These are phyloP conservation scores for Zizania latifolia DNA, from an alignment of 176 grass and related monocot genomes.

Conservation along the genomic window DNA sequence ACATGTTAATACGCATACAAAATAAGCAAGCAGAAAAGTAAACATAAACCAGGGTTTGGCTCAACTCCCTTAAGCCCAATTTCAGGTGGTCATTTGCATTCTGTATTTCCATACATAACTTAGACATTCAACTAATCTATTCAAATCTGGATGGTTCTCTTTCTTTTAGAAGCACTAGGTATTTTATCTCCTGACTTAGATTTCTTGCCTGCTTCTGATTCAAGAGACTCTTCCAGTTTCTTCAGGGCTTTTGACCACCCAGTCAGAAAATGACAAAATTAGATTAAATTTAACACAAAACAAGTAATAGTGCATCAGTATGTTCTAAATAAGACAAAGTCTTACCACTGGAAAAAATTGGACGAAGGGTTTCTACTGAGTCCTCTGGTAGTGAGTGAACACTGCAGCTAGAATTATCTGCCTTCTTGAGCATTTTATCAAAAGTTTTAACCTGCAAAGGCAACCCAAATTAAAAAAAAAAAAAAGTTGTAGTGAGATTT, in stretches of 20 bases:
- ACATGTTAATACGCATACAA: no score
- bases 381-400: slow-evolving; percentile 51
- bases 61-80: no score
- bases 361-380: slow-evolving; percentile 54
- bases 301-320: neutral
- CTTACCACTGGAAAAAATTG: slow-evolving; percentile 53
- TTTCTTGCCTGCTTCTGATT: slow-evolving; percentile 58
- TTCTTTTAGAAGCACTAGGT: slow-evolving; percentile 41
- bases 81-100: no score
- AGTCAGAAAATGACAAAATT: slow-evolving; percentile 4
- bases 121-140: slow-evolving; percentile 5
- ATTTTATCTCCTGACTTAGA: slow-evolving; percentile 37
- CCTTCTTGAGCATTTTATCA: slow-evolving; percentile 75
- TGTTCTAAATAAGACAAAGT: neutral
- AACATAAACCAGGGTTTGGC: no score
- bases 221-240: slow-evolving; percentile 60
- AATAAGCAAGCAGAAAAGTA: no score
- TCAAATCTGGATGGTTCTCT: slow-evolving; percentile 32
- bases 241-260: slow-evolving; percentile 55
- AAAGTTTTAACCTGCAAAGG: slow-evolving; percentile 63
- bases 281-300: slow-evolving; percentile 15
- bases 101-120: no score
- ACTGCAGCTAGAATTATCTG: slow-evolving; percentile 54
- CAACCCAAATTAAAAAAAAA: slow-evolving; percentile 2
- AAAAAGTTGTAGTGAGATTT: neutral